These are phyloP conservation scores for Wickerhamia fluorescens DNA, from an alignment of 805 yeast species.

Conservation along the genomic window DNA sequence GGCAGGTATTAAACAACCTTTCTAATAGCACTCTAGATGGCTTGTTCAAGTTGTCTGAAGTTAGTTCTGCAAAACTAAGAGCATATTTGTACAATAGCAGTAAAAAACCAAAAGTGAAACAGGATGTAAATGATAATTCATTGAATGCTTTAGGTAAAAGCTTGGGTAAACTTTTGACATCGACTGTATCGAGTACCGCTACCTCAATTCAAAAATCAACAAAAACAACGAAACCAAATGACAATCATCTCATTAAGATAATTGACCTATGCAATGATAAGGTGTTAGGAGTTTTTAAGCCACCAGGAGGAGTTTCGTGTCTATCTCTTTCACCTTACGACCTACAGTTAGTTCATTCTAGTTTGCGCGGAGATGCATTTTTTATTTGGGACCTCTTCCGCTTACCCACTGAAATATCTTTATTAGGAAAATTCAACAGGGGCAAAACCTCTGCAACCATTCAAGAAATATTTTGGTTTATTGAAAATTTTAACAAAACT, in stretches of 20 bases:
- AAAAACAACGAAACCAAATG: constrained; percentile 15
- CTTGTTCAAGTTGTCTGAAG: constrained; percentile 40
- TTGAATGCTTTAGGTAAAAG: constrained; percentile 25
- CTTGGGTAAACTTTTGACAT: constrained; percentile 25
- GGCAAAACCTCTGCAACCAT: constrained; percentile 58
- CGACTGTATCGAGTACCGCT: constrained; percentile 26
- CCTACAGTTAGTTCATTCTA: constrained; percentile 45
- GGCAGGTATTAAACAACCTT: constrained; percentile 40
- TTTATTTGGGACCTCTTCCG: constrained; percentile 58
- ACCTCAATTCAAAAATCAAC: constrained; percentile 17
- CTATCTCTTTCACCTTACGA: constrained; percentile 59
- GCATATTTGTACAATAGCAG: constrained; percentile 25
- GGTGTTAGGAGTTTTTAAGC: constrained; percentile 39
- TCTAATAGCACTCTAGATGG: constrained; percentile 51
- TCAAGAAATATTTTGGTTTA: constrained; percentile 47
- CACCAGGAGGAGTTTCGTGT: constrained; percentile 57
- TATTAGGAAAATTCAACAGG: constrained; percentile 51
- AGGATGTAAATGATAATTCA: constrained; percentile 7
- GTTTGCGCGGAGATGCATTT: constrained; percentile 53
- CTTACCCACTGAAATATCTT: constrained; percentile 41
- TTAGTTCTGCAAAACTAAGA: constrained; percentile 38
- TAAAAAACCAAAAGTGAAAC: constrained; percentile 5
- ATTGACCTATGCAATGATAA: constrained; percentile 40
- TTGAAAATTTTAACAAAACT: no score
- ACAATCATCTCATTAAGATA: constrained; percentile 36